phyloP scores from a whole-genome alignment of 108 stramenopile genomes.

The Nitzschia putrida region DNA sequence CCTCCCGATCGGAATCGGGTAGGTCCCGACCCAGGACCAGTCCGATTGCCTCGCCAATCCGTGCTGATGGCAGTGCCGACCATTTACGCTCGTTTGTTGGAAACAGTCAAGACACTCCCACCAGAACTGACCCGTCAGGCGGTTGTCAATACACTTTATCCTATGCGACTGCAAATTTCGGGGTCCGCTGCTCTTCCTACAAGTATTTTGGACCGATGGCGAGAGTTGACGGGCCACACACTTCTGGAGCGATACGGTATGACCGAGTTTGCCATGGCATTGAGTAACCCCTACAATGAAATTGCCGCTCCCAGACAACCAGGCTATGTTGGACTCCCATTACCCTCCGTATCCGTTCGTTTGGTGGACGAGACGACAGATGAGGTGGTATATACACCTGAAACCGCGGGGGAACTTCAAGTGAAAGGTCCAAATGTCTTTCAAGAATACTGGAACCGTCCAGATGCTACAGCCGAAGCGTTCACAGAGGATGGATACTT shows the following conservation, averaged over 20 bases:
- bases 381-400: conserved; percentile 1
- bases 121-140: conserved; percentile 24
- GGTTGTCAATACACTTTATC: conserved; percentile 31
- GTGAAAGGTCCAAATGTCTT: conserved; percentile 49
- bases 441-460: conserved; percentile 45
- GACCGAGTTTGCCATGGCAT: conserved; percentile 65
- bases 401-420: conserved; percentile 38
- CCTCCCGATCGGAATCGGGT: conserved; percentile 1
- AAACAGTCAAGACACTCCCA: conserved; percentile 52
- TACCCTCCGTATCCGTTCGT: conserved; percentile 49
- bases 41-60: conserved; percentile 60
- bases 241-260: conserved; percentile 61
- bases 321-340: conserved; percentile 50
- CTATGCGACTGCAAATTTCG: conserved; percentile 47
- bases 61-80: conserved; percentile 92
- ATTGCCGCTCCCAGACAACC: conserved; percentile 31
- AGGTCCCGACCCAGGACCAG: neutral
- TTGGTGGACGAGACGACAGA: conserved; percentile 40
- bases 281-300: conserved; percentile 46
- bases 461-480: conserved; percentile 45
- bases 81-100: conserved; percentile 91
- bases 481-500: conserved; percentile 48
- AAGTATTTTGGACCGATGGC: conserved; percentile 40
- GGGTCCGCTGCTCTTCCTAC: conserved; percentile 53
- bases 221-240: conserved; percentile 47